These are phyloP conservation scores for Agaricus blazei DNA, from an alignment of 768 basidiomycete species.

Conservation along the genomic window DNA sequence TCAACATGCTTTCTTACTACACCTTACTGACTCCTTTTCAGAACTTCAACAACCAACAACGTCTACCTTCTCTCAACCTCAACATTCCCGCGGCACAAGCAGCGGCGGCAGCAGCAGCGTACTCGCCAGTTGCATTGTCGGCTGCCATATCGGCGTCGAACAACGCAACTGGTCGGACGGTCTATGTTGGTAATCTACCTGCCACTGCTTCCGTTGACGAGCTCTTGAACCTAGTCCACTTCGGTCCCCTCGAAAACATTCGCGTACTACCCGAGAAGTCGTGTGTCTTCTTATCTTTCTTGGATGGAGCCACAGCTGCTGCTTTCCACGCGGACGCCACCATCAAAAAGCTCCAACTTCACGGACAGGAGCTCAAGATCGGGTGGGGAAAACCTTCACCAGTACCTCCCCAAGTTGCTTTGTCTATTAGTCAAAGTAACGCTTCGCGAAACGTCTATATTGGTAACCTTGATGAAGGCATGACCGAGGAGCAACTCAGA, in stretches of 20 bases:
- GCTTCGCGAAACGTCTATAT: constrained; percentile 96
- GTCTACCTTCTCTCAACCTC: constrained; percentile 60
- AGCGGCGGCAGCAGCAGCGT: constrained; percentile 35
- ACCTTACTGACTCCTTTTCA: constrained; percentile 10
- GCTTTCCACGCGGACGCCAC: constrained; percentile 97
- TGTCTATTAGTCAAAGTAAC: constrained; percentile 87
- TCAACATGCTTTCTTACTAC: constrained; percentile 5
- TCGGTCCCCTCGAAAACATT: constrained; percentile 93
- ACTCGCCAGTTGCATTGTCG: constrained; percentile 74
- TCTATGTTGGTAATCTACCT: constrained; percentile 96
- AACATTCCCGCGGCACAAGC: constrained; percentile 67
- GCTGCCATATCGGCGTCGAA: constrained; percentile 69
- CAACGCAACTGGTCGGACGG: constrained; percentile 76
- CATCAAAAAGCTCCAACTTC: constrained; percentile 88
- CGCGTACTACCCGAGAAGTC: constrained; percentile 95
- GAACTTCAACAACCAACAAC: constrained; percentile 43
- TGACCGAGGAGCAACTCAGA: constrained; percentile 87
- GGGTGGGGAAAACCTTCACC: constrained; percentile 97
- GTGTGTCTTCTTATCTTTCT: constrained; percentile 97
- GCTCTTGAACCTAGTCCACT: constrained; percentile 94
- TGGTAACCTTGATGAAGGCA: constrained; percentile 84
- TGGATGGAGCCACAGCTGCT: constrained; percentile 87
- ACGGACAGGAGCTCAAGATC: constrained; percentile 96
- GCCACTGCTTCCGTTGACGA: constrained; percentile 96
- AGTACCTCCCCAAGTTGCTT: constrained; percentile 79